Base-by-base conservation (phyloP, 169 alveolate species). In the Eimeria nieschulzi region DNA sequence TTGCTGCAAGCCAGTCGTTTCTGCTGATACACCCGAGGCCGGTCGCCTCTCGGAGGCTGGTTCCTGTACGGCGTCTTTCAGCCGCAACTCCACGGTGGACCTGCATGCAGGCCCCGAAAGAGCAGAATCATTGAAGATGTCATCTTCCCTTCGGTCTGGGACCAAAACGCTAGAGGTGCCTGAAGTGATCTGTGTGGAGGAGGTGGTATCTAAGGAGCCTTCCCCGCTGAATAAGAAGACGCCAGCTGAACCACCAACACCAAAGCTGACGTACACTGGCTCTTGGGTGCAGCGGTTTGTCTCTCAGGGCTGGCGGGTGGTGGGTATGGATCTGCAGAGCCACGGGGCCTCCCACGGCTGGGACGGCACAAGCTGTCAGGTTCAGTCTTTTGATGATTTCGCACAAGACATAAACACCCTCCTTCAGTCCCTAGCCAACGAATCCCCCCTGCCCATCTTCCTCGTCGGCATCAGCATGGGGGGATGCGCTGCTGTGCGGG, bases 221-320 rank as follows among this genome's bases (percentile, higher is more conserved):
- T 3, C 46, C 46, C 46, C 46, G 46, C 46, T 33, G 3, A 33
- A 33, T 33, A 3, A 33, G 46, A 33, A 33, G 46, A 33, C 46
- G 46, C 46, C 46, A 33, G 46, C 0, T 33, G 46, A 33, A 33
- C 46, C 46, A 0, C 46, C 46, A 59, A 19, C 68, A 12, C 68
- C 68, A 1, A 59, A 59, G 68, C 68, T 59, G n/a, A 15, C 68
- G 13, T 73, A 17, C 64, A 19, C 33, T 21, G 83, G 83, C 9
- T 73, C 83, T 7, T 73, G 83, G 83, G 83, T 73, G 9, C 51
- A 73, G 83, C 15, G 83, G 64, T 73, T 73, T 21, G 51, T 73
- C 13, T 15, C 9, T 10, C 64, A 51, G 59, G 83, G 83, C 8
- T 73, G 59, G 54, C 54, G 64, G 64, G 83, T 73, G 26, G 83